Evolutionary conservation across 1,139 yeast species (phyloP).

Genomic region (Pichia sp.): DNA sequence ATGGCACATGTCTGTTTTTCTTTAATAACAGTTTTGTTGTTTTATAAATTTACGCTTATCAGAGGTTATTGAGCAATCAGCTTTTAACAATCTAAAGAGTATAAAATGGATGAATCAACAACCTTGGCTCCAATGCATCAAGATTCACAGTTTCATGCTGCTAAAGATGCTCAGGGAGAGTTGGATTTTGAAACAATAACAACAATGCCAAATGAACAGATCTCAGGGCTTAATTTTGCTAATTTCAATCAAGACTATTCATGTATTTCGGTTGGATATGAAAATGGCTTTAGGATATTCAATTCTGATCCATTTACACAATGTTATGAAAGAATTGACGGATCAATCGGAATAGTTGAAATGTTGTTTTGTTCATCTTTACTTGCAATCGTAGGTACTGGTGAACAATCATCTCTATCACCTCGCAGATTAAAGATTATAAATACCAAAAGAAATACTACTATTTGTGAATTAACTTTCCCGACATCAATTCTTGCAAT

Average conservation of each 20-base stretch:
- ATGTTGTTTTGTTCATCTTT: slow-evolving; percentile 69
- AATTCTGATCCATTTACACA: slow-evolving; percentile 58
- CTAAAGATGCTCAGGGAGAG: not conserved
- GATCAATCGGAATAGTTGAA: slow-evolving; percentile 39
- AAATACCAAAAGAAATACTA: slow-evolving; percentile 61
- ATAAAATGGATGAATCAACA: too few species aligned
- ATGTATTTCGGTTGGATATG: slow-evolving; percentile 55
- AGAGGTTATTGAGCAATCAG: too few species aligned
- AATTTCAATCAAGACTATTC: slow-evolving; percentile 61
- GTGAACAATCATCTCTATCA: slow-evolving; percentile 38
- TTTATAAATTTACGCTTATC: too few species aligned
- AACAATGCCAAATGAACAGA: slow-evolving; percentile 8
- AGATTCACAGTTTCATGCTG: not conserved
- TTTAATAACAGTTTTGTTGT: too few species aligned
- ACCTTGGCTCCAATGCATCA: not conserved
- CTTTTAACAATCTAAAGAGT: too few species aligned
- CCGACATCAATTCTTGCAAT: slow-evolving; percentile 56
- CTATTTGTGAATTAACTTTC: slow-evolving; percentile 65
- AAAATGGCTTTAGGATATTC: slow-evolving; percentile 49
- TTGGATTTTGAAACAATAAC: not conserved
- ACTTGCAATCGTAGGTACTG: slow-evolving; percentile 53
- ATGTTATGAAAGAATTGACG: slow-evolving; percentile 38
- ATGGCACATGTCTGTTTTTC: too few species aligned
- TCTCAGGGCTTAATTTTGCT: slow-evolving; percentile 38
- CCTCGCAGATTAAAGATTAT: slow-evolving; percentile 51